These are phyloP conservation scores for Globisporangium canariense DNA, from an alignment of 352 stramenopile species.

Conservation along the genomic window DNA sequence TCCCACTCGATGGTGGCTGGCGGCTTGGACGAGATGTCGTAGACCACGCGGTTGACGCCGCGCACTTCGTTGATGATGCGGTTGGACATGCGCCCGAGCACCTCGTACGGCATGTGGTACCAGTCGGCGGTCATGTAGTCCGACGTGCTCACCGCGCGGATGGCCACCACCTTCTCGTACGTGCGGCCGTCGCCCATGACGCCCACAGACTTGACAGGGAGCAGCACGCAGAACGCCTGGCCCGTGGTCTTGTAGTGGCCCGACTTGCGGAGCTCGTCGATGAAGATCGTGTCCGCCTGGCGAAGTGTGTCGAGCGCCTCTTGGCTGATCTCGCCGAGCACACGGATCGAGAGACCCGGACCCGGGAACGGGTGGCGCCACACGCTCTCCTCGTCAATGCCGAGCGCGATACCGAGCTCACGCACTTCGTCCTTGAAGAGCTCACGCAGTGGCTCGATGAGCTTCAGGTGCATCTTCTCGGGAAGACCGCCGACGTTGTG, in stretches of 20 bases:
- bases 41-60: slow-evolving; percentile 98
- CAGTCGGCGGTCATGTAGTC: slow-evolving; percentile 99
- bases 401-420: slow-evolving; percentile 95
- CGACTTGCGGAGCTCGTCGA: slow-evolving; percentile 95
- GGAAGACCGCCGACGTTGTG: slow-evolving; percentile 99
- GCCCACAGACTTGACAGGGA: slow-evolving; percentile 96
- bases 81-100: slow-evolving; percentile 96
- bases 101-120: slow-evolving; percentile 98
- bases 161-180: slow-evolving; percentile 94
- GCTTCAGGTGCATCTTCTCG: slow-evolving; percentile 97
- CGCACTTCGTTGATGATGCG: slow-evolving; percentile 99
- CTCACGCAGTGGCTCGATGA: slow-evolving; percentile 98
- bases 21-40: slow-evolving; percentile 99
- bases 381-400: slow-evolving; percentile 96
- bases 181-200: slow-evolving; percentile 98
- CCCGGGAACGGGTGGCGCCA: slow-evolving; percentile 99
- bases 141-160: slow-evolving; percentile 98
- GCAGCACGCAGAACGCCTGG: slow-evolving; percentile 97
- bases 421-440: slow-evolving; percentile 99
- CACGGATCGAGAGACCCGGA: slow-evolving; percentile 97
- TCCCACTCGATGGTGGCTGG: slow-evolving; percentile 99
- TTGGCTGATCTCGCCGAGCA: slow-evolving; percentile 95
- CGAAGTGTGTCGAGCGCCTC: slow-evolving; percentile 95
- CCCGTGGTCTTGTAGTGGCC: slow-evolving; percentile 98
- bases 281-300: slow-evolving; percentile 97